Evolutionary conservation across 345 rosid species (phyloP).

Genomic region (Reutealis trisperma): DNA sequence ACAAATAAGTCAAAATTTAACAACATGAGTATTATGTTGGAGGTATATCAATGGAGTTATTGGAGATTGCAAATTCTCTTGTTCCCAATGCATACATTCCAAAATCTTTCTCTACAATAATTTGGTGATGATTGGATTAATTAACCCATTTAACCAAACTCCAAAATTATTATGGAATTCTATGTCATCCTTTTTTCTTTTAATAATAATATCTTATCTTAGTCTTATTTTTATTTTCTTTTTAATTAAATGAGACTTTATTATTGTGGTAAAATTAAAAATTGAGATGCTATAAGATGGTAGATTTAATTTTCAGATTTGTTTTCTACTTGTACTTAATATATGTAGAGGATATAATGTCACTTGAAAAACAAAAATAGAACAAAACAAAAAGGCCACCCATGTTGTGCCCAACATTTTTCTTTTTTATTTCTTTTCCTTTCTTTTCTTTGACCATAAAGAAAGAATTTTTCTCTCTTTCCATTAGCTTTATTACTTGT

Average conservation of each 20-base stretch:
- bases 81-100: background rate
- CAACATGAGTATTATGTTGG: background rate
- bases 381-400: too few species aligned
- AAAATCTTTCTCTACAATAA: background rate
- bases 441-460: conserved; percentile 1
- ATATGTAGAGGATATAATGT: too few species aligned
- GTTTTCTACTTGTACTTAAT: too few species aligned
- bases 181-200: background rate
- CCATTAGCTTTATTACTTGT: background rate
- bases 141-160: background rate
- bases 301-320: too few species aligned
- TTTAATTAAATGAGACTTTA: too few species aligned
- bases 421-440: background rate
- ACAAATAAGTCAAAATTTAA: too few species aligned
- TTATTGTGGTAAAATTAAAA: too few species aligned
- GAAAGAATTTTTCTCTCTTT: background rate
- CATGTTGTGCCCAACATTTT: too few species aligned
- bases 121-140: conserved; percentile 7
- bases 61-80: conserved; percentile 1
- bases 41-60: background rate
- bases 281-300: too few species aligned
- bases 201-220: background rate
- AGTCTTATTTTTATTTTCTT: too few species aligned
- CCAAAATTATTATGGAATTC: background rate
- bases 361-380: too few species aligned